Evolutionary conservation across 2,329 filamentous ascomycete genomes (phyloP), one percentile per base, ranked within the genome.

Genomic region (Mycogone perniciosa): DNA sequence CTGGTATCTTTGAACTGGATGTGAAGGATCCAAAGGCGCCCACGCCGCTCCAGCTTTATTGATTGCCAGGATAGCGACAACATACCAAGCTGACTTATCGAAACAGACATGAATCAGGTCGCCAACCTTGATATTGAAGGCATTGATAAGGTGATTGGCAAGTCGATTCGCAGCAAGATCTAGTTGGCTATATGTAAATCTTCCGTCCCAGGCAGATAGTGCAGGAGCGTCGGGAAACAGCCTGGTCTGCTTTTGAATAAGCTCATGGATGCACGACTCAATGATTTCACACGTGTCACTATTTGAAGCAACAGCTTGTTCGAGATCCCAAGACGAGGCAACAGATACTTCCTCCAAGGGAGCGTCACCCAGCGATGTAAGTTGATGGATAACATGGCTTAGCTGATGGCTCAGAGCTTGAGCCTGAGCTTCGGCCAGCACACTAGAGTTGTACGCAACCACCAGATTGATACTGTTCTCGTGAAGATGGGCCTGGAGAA

Each of bases 101-200:
- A 53, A 53, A 31, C 51, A 53, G 5, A 42, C 26, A 35, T 46
- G 48, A 13, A 53, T 31, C 4, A 51, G 20, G 3, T 51, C 31
- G 4, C 42, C 48, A 26, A 7, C 33, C 8, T 33, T 39, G 11
- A 71, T 54, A 1, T 31, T n/a, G 5, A 40, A 31, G 1, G 4
- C 37, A 5, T 11, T 9, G 11, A 54, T 42, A 1, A 58, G 45
- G 5, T 53, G 31, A 33, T 37, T 8, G 2, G 56, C 55, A 6
- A 58, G 38, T 2, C 34, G 40, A 11, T 52, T 51, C 6, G 51
- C 35, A 8, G 38, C 37, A 6, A 6, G 1, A 11, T 57, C 39
- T 20, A 73, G 57, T 26, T 73, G 61, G 38, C 58, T 46, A 48
- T 73, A 74, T 6, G 69, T 71, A 69, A 66, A 42, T 56, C 47